Conservation (phyloP, 352 stramenopile species). For the Phytophthora pinifolia region DNA sequence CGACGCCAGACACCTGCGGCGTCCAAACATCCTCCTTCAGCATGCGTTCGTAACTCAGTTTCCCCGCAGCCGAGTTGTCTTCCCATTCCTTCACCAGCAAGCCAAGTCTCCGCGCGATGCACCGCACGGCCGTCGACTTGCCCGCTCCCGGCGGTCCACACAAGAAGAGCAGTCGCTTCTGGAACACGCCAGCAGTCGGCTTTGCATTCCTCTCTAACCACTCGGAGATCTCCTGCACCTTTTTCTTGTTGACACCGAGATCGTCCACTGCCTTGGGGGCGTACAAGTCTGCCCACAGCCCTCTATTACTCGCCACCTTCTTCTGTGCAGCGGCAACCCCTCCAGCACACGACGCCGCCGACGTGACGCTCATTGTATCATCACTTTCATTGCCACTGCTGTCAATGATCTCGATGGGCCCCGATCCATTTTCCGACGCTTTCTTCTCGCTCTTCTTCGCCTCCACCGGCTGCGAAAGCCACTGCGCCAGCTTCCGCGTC, state of each 20-base stretch:
- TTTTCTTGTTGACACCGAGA: slow-evolving; percentile 84
- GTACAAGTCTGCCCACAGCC: slow-evolving; percentile 58
- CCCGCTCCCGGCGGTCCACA: slow-evolving; percentile 77
- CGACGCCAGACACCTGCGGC: slow-evolving; percentile 46
- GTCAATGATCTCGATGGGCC: slow-evolving; percentile 37
- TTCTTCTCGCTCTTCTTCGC: slow-evolving; percentile 14
- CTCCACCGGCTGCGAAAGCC: slow-evolving; percentile 34
- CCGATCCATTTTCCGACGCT: neutral
- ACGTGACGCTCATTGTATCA: slow-evolving; percentile 10
- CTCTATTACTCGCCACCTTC: slow-evolving; percentile 2
- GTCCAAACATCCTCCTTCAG: slow-evolving; percentile 53
- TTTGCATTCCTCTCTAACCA: slow-evolving; percentile 51
- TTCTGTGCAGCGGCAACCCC: neutral
- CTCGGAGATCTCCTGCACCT: slow-evolving; percentile 65
- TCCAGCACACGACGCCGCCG: neutral
- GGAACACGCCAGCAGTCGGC: slow-evolving; percentile 12
- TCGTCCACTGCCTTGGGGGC: slow-evolving; percentile 51
- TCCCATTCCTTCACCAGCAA: slow-evolving; percentile 68
- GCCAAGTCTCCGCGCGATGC: slow-evolving; percentile 47
- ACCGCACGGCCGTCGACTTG: slow-evolving; percentile 79
- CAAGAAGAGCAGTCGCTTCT: slow-evolving; percentile 75
- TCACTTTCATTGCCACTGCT: slow-evolving; percentile 35
- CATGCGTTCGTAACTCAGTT: slow-evolving; percentile 54
- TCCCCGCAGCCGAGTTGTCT: slow-evolving; percentile 61
- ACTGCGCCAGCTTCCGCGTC: slow-evolving; percentile 42